phyloP scores from a whole-genome alignment of 495 filamentous ascomycete genomes.

The Neurospora sp. region DNA sequence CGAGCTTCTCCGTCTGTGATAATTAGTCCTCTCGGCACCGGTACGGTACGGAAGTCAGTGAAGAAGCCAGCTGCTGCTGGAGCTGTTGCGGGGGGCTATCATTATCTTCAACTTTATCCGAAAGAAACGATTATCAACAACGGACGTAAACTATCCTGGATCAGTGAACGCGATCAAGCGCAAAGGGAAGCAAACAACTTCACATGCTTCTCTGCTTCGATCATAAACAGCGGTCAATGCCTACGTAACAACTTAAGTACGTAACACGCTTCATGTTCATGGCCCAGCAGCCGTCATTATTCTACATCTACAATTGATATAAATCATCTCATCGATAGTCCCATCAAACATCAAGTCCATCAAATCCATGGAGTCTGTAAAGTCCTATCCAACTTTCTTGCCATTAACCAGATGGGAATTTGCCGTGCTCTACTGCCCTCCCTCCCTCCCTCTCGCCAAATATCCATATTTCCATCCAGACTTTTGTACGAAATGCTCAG shows the following conservation, averaged over 20 bases:
- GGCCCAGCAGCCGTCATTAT: background rate
- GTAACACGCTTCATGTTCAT: background rate
- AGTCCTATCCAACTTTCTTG: background rate
- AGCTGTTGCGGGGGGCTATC: background rate
- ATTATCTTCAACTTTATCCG: background rate
- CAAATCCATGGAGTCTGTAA: too few species aligned
- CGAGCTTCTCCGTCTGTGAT: background rate
- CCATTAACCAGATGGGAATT: background rate
- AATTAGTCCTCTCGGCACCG: background rate
- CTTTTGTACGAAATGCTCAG: background rate
- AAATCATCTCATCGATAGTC: background rate
- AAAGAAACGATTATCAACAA: background rate
- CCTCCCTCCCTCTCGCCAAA: background rate
- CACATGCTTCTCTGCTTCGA: background rate
- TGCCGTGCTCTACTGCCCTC: background rate
- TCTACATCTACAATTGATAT: background rate
- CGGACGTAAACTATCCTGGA: background rate
- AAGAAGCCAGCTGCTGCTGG: background rate
- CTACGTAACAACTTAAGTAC: background rate
- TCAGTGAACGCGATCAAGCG: background rate
- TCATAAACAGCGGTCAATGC: background rate
- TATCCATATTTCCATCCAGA: background rate
- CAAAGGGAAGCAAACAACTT: background rate
- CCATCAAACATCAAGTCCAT: background rate
- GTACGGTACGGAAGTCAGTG: background rate